Conservation (phyloP, 352 stramenopile genomes). For the Globisporangium cylindrosporum region DNA sequence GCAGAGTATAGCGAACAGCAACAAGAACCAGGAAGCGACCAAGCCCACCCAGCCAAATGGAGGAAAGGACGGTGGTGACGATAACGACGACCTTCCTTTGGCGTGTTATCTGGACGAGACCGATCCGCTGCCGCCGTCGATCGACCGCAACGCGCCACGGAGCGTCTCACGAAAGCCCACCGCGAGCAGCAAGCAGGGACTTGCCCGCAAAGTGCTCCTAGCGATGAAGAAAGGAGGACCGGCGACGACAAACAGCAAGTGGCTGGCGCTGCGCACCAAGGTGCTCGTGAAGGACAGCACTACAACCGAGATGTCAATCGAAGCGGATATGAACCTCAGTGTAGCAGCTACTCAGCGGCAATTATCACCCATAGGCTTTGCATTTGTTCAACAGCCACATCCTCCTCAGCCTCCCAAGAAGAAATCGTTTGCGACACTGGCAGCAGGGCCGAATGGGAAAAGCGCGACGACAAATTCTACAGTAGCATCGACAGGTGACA, state of each 20-base stretch:
- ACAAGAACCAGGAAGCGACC: neutral
- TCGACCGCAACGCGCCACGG: constrained; percentile 21
- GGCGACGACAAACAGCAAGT: constrained; percentile 15
- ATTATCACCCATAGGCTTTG: neutral
- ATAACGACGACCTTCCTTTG: constrained; percentile 2
- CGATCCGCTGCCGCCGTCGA: constrained; percentile 4
- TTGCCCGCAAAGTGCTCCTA: constrained; percentile 20
- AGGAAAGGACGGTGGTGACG: neutral
- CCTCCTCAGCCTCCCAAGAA: constrained; percentile 11
- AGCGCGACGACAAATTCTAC: neutral
- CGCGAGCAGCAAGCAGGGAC: neutral
- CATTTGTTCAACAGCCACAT: neutral
- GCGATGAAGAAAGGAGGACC: constrained; percentile 8
- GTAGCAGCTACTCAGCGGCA: neutral
- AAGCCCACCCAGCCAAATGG: neutral
- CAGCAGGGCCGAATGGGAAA: neutral
- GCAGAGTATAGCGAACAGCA: neutral
- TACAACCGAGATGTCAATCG: constrained; percentile 1
- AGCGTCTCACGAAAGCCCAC: constrained; percentile 16
- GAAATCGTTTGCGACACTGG: neutral
- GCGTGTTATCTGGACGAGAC: constrained; percentile 19
- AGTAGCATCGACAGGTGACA: neutral
- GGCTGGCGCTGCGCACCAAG: constrained; percentile 14
- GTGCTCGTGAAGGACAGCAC: constrained; percentile 6
- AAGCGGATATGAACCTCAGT: constrained; percentile 3